Base-by-base conservation (phyloP, 805 yeast species). In the Cyberlindnera xishuangbannaensis region DNA sequence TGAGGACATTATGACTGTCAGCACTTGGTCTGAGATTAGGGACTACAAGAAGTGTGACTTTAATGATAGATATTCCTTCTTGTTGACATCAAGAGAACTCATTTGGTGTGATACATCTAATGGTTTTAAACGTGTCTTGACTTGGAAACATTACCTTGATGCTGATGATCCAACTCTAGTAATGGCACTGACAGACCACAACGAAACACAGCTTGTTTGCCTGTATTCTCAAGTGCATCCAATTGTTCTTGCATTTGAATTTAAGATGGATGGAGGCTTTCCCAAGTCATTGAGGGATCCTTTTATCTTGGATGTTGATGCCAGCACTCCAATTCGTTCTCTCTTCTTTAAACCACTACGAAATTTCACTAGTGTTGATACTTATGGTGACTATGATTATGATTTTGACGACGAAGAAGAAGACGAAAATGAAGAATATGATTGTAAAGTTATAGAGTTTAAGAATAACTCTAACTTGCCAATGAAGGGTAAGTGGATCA, bases 131-230 rank as follows among this genome's bases (percentile, higher is more conserved):
- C 64, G 82, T 37, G 39, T 73, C 3, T 47, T 85, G 1, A 71
- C 88, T 0, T 83, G 94, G 88, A 80, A 78, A 40, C 95, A 86
- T 54, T 71, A 59, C 39, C 55, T 82, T 15, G 67, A 69, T 27
- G 64, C 69, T 7, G 42, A 52, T 1, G 95, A 84, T 44, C 67
- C 70, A 2, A 66, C 84, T 0, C 44, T 78, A 34, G 58, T 52
- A 32, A 36, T 81, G 33, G 42, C 52, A 2, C 49, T 67, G 2
- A 50, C 47, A 8, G 25, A 53, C 4, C 46, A 44, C 10, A 45
- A 29, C 38, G 39, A 39, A 9, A 18, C 22, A 5, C 41, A 41
- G 15, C 32, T 45, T 18, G 50, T 53, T 0, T 33, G 55, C 6
- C 15, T 62, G 0, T 37, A 54, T 19, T 62, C 69, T 1, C 52